Evolutionary conservation across 202 grass and related monocot genomes (phyloP), one percentile per base, ranked within the genome.

Genomic region (Eragrostis tef): DNA sequence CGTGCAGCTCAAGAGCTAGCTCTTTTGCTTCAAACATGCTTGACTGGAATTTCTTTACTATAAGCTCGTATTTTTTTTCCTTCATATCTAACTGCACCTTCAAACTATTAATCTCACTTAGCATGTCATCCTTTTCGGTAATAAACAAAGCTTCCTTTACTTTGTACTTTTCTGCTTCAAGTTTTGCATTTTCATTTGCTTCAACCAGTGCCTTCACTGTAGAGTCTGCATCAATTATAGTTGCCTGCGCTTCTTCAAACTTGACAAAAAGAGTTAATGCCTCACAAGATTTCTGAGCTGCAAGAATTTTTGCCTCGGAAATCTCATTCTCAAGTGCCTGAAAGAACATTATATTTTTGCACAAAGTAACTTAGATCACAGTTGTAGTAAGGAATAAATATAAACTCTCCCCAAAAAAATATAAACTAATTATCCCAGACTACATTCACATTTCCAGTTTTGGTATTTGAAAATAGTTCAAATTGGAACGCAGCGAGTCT

Each of bases 191-290:
- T 86, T 87, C 83, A 84, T 95, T 95, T n/a, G 80, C 92, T 87
- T 89, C 48, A 44, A 92, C 81, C 48, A 97, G 81, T 75, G 88
- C 92, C 56, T 91, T 91, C 41, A 97, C 70, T 44, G 72, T 94
- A 85, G 83, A 45, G 84, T 94, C 88, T 42, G 90, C 92, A 72
- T 97, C 94, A 77, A 54, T 78, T 90, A 97, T 90, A 74, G 88
- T 97, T 86, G 71, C 79, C 79, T 97, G 94, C 2, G 88, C 90
- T 67, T 95, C 92, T 75, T 95, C 87, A 88, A 99, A 86, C 81
- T 90, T 94, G 48, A 39, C 34, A 26, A 93, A 69, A 83, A 99
- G 85, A 79, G 68, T 78, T 59, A 87, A 86, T 85, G 82, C 87
- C 74, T 99, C 96, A 80, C 85, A 87, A 79, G 89, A 89, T 82